A percentile compares a stretch with the other conserved stretches of the same genome.
phyloP scores from a whole-genome alignment of 2,329 filamentous ascomycete species.

The Phyllosticta citrichinensis region DNA sequence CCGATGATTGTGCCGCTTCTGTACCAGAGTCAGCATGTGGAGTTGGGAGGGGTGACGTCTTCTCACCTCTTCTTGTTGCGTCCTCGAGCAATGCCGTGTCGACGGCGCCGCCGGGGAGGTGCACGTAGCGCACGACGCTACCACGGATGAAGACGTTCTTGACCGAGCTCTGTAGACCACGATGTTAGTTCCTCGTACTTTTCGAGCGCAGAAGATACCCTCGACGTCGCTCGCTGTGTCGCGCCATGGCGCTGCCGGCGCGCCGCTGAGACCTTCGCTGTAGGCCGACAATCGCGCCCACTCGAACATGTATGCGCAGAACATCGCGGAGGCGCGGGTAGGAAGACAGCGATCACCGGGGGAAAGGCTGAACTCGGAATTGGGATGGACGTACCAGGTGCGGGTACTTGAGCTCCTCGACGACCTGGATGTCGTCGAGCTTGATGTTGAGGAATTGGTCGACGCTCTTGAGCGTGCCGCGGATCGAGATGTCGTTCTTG shows the following conservation, averaged over 20 bases:
- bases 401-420: constrained; percentile 90
- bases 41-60: background rate
- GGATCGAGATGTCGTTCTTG: constrained; percentile 98
- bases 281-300: background rate
- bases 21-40: background rate
- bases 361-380: background rate
- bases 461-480: constrained; percentile 89
- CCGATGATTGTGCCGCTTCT: constrained; percentile 23
- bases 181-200: background rate
- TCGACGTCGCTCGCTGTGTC: background rate
- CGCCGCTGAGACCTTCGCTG: background rate
- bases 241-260: background rate
- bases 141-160: constrained; percentile 96
- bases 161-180: constrained; percentile 52
- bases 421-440: constrained; percentile 85
- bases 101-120: constrained; percentile 71
- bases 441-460: constrained; percentile 99
- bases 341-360: background rate
- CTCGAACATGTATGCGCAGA: background rate
- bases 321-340: background rate
- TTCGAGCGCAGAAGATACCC: background rate
- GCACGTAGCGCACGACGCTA: constrained; percentile 86
- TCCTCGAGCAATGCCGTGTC: constrained; percentile 84
- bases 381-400: constrained; percentile 55
- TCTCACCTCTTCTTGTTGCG: constrained; percentile 71